Evolutionary conservation across 768 basidiomycete species (phyloP).

Genomic region (Strobilomyces confusus): DNA sequence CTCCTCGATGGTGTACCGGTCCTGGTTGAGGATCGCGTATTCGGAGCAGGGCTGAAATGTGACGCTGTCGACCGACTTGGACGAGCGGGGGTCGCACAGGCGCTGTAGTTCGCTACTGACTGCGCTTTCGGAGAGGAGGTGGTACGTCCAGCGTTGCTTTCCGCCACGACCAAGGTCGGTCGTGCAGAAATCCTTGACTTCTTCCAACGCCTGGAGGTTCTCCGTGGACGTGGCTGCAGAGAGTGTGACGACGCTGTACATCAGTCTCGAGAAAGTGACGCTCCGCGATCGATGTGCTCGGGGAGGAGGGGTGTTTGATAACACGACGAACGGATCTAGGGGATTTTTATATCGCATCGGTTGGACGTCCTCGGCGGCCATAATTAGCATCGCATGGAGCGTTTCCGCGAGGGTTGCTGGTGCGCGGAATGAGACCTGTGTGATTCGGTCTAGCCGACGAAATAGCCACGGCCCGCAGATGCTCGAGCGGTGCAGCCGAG

Average conservation of each 20-base stretch:
- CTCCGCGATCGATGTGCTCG: not conserved
- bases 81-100: slow-evolving; percentile 35
- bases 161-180: slow-evolving; percentile 55
- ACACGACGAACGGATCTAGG: slow-evolving; percentile 9
- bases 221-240: slow-evolving; percentile 44
- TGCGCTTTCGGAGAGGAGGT: slow-evolving; percentile 38
- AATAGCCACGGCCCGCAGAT: slow-evolving; percentile 19
- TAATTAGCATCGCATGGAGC: slow-evolving; percentile 19
- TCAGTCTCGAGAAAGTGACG: slow-evolving; percentile 12
- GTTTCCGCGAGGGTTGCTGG: slow-evolving; percentile 9
- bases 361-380: slow-evolving; percentile 18
- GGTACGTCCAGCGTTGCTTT: slow-evolving; percentile 51
- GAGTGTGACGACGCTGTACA: slow-evolving; percentile 39
- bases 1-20: slow-evolving; percentile 38
- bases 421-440: slow-evolving; percentile 14
- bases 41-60: slow-evolving; percentile 42
- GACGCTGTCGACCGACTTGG: slow-evolving; percentile 34
- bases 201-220: slow-evolving; percentile 46
- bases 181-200: slow-evolving; percentile 48
- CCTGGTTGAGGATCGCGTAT: slow-evolving; percentile 37
- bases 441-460: slow-evolving; percentile 20
- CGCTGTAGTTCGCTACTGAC: slow-evolving; percentile 39
- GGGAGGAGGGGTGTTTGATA: slow-evolving; percentile 6
- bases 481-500: slow-evolving; percentile 15
- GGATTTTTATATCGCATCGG: slow-evolving; percentile 24